A percentile compares a stretch with the other conserved stretches of the same genome.
Evolutionary conservation across 1,284 basidiomycete species (phyloP).

Genomic region (Puccinia coronata): DNA sequence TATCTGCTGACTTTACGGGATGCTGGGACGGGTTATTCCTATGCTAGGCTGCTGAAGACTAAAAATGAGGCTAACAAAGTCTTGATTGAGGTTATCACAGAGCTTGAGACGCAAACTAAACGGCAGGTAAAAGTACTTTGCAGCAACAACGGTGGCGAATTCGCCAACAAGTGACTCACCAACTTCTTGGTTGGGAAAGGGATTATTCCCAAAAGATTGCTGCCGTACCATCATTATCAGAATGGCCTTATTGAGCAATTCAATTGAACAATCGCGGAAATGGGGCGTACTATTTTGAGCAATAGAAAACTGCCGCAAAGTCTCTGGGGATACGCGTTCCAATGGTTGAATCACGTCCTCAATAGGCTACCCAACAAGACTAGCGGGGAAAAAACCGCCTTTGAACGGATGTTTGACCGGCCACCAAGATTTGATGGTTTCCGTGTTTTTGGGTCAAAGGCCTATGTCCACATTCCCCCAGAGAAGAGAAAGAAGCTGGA

Average conservation of each 20-base stretch:
- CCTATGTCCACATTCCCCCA: neutral
- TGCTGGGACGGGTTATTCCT: no score
- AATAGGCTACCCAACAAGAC: conserved; percentile 17
- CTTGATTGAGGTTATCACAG: neutral
- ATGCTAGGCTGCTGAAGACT: neutral
- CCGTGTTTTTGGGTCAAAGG: neutral
- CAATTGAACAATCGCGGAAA: conserved; percentile 13
- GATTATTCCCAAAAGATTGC: neutral
- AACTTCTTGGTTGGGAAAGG: no score
- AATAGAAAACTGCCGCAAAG: neutral
- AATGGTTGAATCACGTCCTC: neutral
- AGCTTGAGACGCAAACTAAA: neutral
- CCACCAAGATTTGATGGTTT: neutral
- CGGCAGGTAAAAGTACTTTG: neutral
- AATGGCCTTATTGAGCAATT: conserved; percentile 8
- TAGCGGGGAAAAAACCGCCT: neutral
- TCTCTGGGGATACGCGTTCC: conserved; percentile 14
- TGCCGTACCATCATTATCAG: conserved; percentile 14
- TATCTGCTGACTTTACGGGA: no score
- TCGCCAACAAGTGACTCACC: no score
- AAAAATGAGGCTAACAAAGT: no score
- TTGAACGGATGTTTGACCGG: neutral
- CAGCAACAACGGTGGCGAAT: conserved; percentile 3
- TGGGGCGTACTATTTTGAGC: neutral
- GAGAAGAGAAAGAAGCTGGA: conserved; percentile 17